Conservation (phyloP, 176 grass and related monocot species). For the Carex littledalei region DNA sequence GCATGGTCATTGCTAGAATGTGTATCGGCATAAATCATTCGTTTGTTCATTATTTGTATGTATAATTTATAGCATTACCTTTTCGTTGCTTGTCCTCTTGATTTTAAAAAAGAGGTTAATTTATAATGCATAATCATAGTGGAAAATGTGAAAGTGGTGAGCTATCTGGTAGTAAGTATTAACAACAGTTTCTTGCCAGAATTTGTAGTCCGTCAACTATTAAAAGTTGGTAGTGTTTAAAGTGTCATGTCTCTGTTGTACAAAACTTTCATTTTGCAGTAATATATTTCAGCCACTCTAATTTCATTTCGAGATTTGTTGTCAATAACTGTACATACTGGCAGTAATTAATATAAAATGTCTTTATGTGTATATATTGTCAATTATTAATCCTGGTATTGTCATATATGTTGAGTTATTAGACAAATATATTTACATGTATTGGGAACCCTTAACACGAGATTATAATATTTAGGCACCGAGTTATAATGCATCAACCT, state of each 20-base stretch:
- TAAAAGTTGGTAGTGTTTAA: neutral
- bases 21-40: neutral
- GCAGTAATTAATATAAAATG: neutral
- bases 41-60: conserved; percentile 18
- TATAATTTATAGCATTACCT: conserved; percentile 7
- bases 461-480: neutral
- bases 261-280: neutral
- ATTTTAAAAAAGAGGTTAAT: neutral
- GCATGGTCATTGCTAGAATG: conserved; percentile 9
- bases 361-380: neutral
- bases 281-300: neutral
- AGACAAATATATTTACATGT: neutral
- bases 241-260: neutral
- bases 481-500: no score
- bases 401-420: neutral
- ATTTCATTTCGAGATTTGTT: neutral
- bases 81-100: neutral
- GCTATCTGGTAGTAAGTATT: neutral
- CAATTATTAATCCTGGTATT: neutral
- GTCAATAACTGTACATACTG: neutral
- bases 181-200: neutral
- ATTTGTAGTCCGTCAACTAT: neutral
- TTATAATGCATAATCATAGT: neutral
- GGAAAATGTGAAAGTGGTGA: neutral
- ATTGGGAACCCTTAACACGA: neutral